Evolutionary conservation across 2,329 filamentous ascomycete species (phyloP).

Genomic region (Neofusicoccum cordaticola): DNA sequence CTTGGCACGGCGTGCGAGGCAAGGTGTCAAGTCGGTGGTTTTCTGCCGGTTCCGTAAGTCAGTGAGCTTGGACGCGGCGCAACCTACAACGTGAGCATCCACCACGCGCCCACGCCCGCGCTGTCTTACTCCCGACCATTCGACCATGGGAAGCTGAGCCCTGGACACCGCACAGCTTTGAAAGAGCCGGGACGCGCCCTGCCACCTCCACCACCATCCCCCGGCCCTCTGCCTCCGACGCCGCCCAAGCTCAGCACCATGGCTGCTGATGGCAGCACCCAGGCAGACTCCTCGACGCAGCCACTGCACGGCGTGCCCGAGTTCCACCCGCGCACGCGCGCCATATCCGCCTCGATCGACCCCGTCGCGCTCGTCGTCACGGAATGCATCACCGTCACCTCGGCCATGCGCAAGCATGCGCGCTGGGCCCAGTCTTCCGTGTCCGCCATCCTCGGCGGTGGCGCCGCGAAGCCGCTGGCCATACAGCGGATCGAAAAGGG

Average conservation of each 20-base stretch:
- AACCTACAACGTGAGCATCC: background rate
- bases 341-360: slow-evolving; percentile 77
- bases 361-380: slow-evolving; percentile 92
- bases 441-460: slow-evolving; percentile 86
- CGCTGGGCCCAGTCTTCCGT: slow-evolving; percentile 96
- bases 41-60: background rate
- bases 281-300: slow-evolving; percentile 13
- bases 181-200: slow-evolving; percentile 6
- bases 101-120: slow-evolving; percentile 6
- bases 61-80: slow-evolving; percentile 1
- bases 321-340: slow-evolving; percentile 12
- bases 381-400: slow-evolving; percentile 98
- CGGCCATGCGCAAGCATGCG: slow-evolving; percentile 95
- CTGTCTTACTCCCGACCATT: slow-evolving; percentile 1
- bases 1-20: background rate
- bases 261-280: slow-evolving; percentile 10
- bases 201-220: background rate
- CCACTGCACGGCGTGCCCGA: slow-evolving; percentile 4
- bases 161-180: background rate
- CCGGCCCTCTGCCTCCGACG: background rate
- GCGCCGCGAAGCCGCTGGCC: slow-evolving; percentile 46
- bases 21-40: slow-evolving; percentile 3
- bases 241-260: slow-evolving; percentile 11
- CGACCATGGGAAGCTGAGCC: slow-evolving; percentile 14
- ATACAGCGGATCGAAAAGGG: slow-evolving; percentile 35